These are phyloP conservation scores for Trichoderma sp. DNA, from an alignment of 2,329 filamentous ascomycete genomes.

Conservation along the genomic window DNA sequence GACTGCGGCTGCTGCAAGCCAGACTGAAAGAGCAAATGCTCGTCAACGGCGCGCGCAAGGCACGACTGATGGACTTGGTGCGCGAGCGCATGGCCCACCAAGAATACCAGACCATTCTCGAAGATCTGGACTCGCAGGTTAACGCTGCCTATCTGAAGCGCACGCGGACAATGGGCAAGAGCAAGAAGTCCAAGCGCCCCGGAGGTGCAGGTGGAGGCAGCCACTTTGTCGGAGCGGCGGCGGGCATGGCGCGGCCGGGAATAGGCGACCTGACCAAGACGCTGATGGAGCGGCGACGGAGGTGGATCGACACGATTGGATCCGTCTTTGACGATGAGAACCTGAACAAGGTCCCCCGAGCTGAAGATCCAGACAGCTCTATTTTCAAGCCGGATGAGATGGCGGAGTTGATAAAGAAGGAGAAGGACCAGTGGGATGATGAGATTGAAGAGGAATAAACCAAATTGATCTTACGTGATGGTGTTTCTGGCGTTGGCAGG, in stretches of 20 bases:
- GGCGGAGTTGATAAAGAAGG: slow-evolving; percentile 70
- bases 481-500: not conserved
- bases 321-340: slow-evolving; percentile 86
- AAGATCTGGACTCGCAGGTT: slow-evolving; percentile 93
- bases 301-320: slow-evolving; percentile 90
- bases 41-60: slow-evolving; percentile 87
- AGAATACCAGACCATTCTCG: slow-evolving; percentile 94
- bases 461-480: too few species aligned
- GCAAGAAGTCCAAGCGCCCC: slow-evolving; percentile 82
- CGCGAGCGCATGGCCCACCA: slow-evolving; percentile 94
- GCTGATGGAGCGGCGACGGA: slow-evolving; percentile 84
- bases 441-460: slow-evolving; percentile 67
- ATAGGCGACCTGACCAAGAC: slow-evolving; percentile 91
- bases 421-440: slow-evolving; percentile 80
- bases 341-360: slow-evolving; percentile 69
- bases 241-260: slow-evolving; percentile 68
- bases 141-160: slow-evolving; percentile 95
- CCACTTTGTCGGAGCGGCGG: slow-evolving; percentile 59
- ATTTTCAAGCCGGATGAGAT: slow-evolving; percentile 77
- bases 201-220: slow-evolving; percentile 74
- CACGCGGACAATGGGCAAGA: slow-evolving; percentile 90
- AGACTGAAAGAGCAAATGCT: slow-evolving; percentile 82
- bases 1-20: slow-evolving; percentile 80
- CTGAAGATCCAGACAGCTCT: slow-evolving; percentile 61
- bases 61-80: slow-evolving; percentile 80